Base-by-base conservation (phyloP, 306 rosid genomes). In the Sesbania bispinosa region DNA sequence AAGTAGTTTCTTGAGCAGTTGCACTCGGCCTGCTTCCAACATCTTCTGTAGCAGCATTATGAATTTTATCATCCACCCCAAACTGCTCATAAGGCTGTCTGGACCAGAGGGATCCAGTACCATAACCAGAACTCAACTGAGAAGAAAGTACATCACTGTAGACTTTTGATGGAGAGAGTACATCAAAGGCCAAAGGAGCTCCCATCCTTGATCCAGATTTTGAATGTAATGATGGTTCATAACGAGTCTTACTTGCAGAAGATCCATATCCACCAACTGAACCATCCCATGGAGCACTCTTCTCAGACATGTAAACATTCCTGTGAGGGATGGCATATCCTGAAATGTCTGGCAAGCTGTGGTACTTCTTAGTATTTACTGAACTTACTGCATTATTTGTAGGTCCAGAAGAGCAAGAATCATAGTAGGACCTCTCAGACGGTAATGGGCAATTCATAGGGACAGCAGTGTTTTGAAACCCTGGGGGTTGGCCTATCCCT, bases 71-170 rank as follows among this genome's bases (percentile, higher is more conserved):
- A 68, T 86, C 86, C 32, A 93, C 81, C 41, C 93, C 96, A 81
- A 93, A 93, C 70, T 88, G 92, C 84, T 90, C 98, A 69, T 76
- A 90, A 75, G 98, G 98, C 77, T 88, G 98, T 74, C 84, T 82
- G 62, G 85, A 80, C 97, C 97, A 93, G 69, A 93, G 88, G 42
- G 97, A 88, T 62, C 88, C 87, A 46, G 88, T 35, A 48, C 75
- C 87, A 20, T 42, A 80, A 78, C 74, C 80, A 47, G 92, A 67
- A 85, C 72, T 81, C 82, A 82, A 53, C 53, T 77, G 96, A 13
- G 89, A 82, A 32, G 96, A 59, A 38, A 83, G 69, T 55, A 77
- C 88, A 58, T 54, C 77, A 23, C 71, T 7, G 61, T 82, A 88
- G 24, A 54, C 91, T 39, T 41, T 80, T 27, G 94, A 79, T 9